Evolutionary conservation across 2,329 filamentous ascomycete species (phyloP).

Genomic region (Zalaria sp.): DNA sequence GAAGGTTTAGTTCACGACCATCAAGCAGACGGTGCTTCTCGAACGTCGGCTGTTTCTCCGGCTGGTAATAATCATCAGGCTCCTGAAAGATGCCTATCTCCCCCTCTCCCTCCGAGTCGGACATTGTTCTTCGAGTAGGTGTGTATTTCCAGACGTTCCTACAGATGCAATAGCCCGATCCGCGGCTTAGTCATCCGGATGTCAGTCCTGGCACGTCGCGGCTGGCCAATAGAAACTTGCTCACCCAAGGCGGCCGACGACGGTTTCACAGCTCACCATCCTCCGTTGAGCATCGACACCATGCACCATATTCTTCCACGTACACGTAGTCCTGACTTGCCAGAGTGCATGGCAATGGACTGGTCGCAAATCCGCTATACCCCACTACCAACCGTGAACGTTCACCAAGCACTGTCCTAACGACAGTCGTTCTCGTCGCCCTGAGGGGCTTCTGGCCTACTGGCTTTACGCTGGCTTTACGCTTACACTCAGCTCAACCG

Average conservation of each 20-base stretch:
- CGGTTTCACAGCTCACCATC: too few relatives aligned
- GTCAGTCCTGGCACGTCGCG: neutral
- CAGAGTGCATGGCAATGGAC: too few relatives aligned
- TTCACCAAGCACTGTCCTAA: too few relatives aligned
- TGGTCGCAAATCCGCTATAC: too few relatives aligned
- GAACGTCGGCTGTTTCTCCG: slow-evolving; percentile 61
- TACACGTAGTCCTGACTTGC: too few relatives aligned
- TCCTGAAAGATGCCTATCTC: slow-evolving; percentile 56
- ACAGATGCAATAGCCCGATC: neutral
- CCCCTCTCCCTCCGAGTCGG: slow-evolving; percentile 17
- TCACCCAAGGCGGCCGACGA: neutral
- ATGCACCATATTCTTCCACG: too few relatives aligned
- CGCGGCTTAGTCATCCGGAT: neutral
- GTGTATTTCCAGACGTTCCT: neutral
- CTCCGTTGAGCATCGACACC: too few relatives aligned
- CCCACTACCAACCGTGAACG: too few relatives aligned
- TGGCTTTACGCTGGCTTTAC: too few relatives aligned
- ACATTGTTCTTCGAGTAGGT: slow-evolving; percentile 2
- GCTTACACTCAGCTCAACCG: too few relatives aligned
- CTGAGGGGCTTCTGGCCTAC: too few relatives aligned
- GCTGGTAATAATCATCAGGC: slow-evolving; percentile 65
- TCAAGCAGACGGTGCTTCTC: slow-evolving; percentile 56
- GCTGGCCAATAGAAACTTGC: neutral
- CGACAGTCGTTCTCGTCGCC: too few relatives aligned
- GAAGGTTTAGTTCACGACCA: slow-evolving; percentile 52